A percentile compares a stretch with the other conserved stretches of the same genome.
phyloP scores from a whole-genome alignment of 495 filamentous ascomycete genomes.

The Choiromyces venosus region DNA sequence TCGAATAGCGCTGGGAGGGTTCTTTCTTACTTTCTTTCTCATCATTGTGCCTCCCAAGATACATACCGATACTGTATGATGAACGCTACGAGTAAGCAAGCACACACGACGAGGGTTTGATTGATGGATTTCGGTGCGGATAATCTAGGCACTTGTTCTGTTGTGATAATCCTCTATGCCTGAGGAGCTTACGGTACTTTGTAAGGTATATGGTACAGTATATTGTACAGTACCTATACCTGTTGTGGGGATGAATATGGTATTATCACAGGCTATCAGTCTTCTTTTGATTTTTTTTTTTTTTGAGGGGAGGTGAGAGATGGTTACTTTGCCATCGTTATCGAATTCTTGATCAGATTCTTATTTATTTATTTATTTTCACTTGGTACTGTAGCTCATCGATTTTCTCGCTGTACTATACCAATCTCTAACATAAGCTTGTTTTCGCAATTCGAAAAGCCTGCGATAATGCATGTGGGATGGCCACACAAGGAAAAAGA shows the following conservation, averaged over 20 bases:
- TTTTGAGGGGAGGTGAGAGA: background rate
- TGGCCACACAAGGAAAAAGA: background rate
- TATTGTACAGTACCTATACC: background rate
- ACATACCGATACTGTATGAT: background rate
- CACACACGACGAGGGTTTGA: background rate
- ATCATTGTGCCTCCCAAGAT: constrained; percentile 8
- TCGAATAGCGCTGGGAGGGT: background rate
- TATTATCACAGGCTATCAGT: background rate
- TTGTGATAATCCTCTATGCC: background rate
- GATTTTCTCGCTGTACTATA: background rate
- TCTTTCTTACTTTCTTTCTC: constrained; percentile 19
- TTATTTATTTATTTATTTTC: background rate
- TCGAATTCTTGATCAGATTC: background rate
- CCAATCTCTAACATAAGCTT: background rate
- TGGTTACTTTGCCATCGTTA: background rate
- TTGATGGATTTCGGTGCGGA: background rate
- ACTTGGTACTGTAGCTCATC: background rate
- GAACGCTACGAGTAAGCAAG: background rate
- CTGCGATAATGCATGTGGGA: background rate
- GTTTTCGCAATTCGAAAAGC: background rate
- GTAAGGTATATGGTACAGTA: background rate
- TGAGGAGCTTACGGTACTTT: background rate
- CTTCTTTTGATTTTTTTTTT: no score
- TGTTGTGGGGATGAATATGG: background rate
- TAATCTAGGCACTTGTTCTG: background rate